Base-by-base conservation (phyloP, 176 grass and related monocot species). In the Alloteropsis semialata region DNA sequence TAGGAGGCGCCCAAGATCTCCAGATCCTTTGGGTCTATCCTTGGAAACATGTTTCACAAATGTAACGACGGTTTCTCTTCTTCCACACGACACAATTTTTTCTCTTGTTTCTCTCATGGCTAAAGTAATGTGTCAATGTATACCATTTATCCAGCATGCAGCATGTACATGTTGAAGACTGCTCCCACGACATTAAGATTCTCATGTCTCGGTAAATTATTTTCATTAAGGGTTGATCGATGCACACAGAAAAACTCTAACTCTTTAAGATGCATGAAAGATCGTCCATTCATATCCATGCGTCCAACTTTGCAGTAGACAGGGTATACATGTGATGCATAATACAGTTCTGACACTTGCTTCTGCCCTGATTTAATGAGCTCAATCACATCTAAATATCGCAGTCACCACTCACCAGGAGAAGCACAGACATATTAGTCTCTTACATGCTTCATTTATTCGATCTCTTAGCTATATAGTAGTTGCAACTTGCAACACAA, bases 391-490 rank as follows among this genome's bases (percentile, higher is more conserved):
- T 25, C 16, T 50, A 3, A 55, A 37, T 37, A 13, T 54, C 8
- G 0, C 28, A 33, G 8, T 51, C 10, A n/a, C n/a, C n/a, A n/a
- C n/a, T n/a, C 8, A 53, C 8, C 27, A 73, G 45, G 17, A 21
- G 7, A 22, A 72, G 25, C 42, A 51, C 29, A 33, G 17, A 44
- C 41, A 61, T 10, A 44, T 30, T 30, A 18, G 25, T 48, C 27
- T 36, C 34, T 73, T 53, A 74, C 33, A 5, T 48, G 55, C 55
- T 13, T 21, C 42, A 24, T 66, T 79, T 79, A 79, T 79, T 79
- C 44, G 5, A 39, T 39, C 10, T 65, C 3, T 1, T 22, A 14
- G 25, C 2, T n/a, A n/a, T 34, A 1, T 78, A 78, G 19, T 14
- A 46, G 15, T 27, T 37, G 14, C 5, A 54, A n/a, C n/a, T n/a